These are phyloP conservation scores for Cyberlindnera suaveolens DNA, from an alignment of 805 yeast genomes.

Conservation along the genomic window DNA sequence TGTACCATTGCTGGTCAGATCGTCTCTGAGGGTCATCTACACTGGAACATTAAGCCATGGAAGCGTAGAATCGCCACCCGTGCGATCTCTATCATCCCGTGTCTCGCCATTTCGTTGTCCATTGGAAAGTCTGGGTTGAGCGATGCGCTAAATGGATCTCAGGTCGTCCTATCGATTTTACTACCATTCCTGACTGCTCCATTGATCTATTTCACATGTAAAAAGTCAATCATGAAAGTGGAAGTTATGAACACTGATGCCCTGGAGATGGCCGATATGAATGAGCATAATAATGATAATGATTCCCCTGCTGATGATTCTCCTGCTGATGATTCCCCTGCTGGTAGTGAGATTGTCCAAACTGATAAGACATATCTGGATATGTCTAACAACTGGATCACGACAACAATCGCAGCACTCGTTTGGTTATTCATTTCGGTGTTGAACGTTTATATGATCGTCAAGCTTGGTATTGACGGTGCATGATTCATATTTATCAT, in stretches of 20 bases:
- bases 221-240: conserved; percentile 61
- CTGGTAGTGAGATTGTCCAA: conserved; percentile 7
- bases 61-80: conserved; percentile 73
- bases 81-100: conserved; percentile 73
- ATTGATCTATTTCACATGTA: conserved; percentile 72
- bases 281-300: not conserved
- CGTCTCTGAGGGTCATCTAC: conserved; percentile 84
- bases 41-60: conserved; percentile 81
- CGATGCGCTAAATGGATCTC: conserved; percentile 74
- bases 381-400: conserved; percentile 58
- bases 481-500: no score
- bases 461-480: conserved; percentile 29
- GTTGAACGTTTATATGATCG: conserved; percentile 63
- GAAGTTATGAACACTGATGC: conserved; percentile 24
- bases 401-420: conserved; percentile 42
- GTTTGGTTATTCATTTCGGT: conserved; percentile 70
- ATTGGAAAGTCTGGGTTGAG: conserved; percentile 72
- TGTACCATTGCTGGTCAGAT: conserved; percentile 93
- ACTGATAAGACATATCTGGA: conserved; percentile 26
- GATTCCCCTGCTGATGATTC: not conserved
- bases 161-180: conserved; percentile 74
- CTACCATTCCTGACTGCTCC: conserved; percentile 86
- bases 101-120: conserved; percentile 61
- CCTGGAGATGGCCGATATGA: not conserved
- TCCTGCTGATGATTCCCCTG: conserved; percentile 10